Base-by-base conservation (phyloP, 805 yeast genomes). In the Myxozyma neglecta region DNA sequence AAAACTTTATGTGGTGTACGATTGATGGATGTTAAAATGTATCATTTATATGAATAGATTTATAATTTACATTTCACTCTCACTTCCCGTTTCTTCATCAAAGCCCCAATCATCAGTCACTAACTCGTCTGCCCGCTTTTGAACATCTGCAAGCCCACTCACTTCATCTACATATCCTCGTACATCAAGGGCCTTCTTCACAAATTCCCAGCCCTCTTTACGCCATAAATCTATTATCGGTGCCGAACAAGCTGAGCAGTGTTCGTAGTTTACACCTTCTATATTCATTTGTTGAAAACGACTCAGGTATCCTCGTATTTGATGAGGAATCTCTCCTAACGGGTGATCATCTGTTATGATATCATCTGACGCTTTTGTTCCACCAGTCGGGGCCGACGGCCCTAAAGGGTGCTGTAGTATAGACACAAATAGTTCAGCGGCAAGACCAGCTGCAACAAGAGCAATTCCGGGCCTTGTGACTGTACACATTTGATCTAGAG, bases 391-490 rank as follows among this genome's bases (percentile, higher is more conserved):
- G 0, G 85, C 85, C 32, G 70, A 68, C 29, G 81, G 82, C 20
- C 78, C 77, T 6, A 75, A 72, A 0, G 84, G 84, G 67, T 86
- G 87, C 72, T 93, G 97, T 44, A 90, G 69, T 0, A 89, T 64
- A 0, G 94, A 83, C 0, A 89, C 88, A 63, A 90, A 71, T 6
- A 94, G 75, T 72, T 94, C 99, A 0, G 89, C 96, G 0, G 96
- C 96, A 42, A 86, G 76, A 0, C 97, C 84, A 0, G 96, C 83
- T 0, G 98, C 97, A 75, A 90, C 76, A 69, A 88, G 76, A 0
- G 99, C 97, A 0, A 88, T 92, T 0, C 99, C 99, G 0, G 99
- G 98, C 45, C 99, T 79, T 0, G 99, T 94, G 0, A 94, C 99
- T 0, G 99, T 94, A 71, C 99, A 94, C 97, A 94, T 94, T 74